Percentiles rank a stretch among this genome's conserved stretches.
Conservation (phyloP, 1,284 basidiomycete species). For the Rhodotorula sp. region DNA sequence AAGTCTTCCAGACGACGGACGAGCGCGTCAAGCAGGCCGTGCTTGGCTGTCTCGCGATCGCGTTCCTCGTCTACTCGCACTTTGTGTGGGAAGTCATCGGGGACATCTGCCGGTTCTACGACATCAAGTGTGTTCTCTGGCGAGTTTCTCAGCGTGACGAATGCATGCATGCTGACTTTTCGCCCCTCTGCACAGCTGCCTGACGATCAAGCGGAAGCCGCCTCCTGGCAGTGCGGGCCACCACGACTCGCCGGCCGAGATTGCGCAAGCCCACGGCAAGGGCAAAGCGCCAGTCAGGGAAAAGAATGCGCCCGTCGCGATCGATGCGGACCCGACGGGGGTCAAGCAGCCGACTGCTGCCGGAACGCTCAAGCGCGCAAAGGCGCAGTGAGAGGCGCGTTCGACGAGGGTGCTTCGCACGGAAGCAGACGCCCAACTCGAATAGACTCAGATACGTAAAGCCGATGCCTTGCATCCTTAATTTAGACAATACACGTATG, state of each 20-base stretch:
- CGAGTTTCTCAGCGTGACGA: background rate
- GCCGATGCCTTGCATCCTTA: too few relatives aligned
- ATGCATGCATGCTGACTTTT: background rate
- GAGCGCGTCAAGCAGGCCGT: conserved; percentile 29
- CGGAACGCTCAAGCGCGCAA: conserved; percentile 11
- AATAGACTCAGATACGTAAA: too few relatives aligned
- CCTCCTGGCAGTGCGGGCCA: background rate
- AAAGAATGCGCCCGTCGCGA: conserved; percentile 3
- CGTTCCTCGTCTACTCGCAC: conserved; percentile 39
- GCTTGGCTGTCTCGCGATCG: conserved; percentile 31
- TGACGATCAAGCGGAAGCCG: conserved; percentile 41
- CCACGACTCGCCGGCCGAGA: conserved; percentile 18
- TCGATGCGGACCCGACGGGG: conserved; percentile 12
- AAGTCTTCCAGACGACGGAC: conserved; percentile 27
- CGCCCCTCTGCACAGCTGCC: conserved; percentile 19
- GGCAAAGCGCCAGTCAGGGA: conserved; percentile 10
- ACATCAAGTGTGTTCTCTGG: conserved; percentile 41
- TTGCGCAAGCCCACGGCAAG: conserved; percentile 12
- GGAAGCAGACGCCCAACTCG: too few relatives aligned
- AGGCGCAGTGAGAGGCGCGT: background rate
- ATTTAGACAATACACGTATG: too few relatives aligned
- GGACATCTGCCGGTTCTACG: conserved; percentile 44
- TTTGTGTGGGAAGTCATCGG: conserved; percentile 44
- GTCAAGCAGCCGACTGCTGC: conserved; percentile 1
- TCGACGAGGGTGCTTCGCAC: background rate